Conservation (phyloP, 768 basidiomycete genomes). For the Naematelia aurantialba region DNA sequence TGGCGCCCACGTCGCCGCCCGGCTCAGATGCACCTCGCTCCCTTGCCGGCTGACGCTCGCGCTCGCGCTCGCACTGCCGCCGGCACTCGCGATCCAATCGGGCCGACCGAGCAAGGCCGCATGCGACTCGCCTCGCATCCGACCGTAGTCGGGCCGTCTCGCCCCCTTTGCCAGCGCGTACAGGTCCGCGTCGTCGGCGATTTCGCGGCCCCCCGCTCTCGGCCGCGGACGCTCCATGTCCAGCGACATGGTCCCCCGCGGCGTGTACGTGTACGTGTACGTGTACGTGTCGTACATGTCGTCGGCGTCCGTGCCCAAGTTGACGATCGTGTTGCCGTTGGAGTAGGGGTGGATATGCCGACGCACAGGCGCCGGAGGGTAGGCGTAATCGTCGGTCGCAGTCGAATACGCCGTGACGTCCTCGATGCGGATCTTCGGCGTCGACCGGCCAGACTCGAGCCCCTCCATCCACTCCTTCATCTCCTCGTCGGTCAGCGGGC, state of each 20-base stretch:
- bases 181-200: slow-evolving; percentile 39
- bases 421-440: not conserved
- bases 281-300: not conserved
- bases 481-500: slow-evolving; percentile 36
- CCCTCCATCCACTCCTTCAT: slow-evolving; percentile 31
- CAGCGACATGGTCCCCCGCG: slow-evolving; percentile 7
- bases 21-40: slow-evolving; percentile 4
- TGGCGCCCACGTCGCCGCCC: not conserved
- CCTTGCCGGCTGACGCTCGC: not conserved
- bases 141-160: slow-evolving; percentile 30
- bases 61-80: not conserved
- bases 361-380: too few relatives aligned
- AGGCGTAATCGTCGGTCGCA: too few relatives aligned
- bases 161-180: slow-evolving; percentile 31
- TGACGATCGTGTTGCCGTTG: too few relatives aligned
- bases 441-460: slow-evolving; percentile 15
- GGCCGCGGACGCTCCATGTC: slow-evolving; percentile 1
- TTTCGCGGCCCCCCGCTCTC: slow-evolving; percentile 25
- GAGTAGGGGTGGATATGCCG: too few relatives aligned
- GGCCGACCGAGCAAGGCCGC: slow-evolving; percentile 39
- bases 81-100: slow-evolving; percentile 4
- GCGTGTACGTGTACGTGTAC: not conserved
- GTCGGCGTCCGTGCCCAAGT: not conserved
- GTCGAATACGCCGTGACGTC: too few relatives aligned
- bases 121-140: slow-evolving; percentile 37